Evolutionary conservation across 495 filamentous ascomycete species (phyloP).

Genomic region (Penicilliopsis zonata): DNA sequence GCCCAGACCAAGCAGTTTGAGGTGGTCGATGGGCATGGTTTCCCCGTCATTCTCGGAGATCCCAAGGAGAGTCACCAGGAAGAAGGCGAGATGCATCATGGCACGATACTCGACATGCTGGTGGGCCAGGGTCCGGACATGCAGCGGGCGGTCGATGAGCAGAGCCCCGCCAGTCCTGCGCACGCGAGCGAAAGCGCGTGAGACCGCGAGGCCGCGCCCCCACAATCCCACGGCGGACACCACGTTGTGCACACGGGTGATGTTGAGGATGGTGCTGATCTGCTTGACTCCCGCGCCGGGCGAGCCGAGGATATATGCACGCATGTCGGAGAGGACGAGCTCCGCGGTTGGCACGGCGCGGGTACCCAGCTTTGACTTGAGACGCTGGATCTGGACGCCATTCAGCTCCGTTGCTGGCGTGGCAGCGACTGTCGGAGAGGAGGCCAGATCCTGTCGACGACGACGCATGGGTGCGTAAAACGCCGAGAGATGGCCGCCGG

Average conservation of each 20-base stretch:
- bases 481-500: constrained; percentile 30
- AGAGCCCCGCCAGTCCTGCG: constrained; percentile 24
- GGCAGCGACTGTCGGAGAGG: constrained; percentile 3
- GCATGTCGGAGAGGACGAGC: constrained; percentile 40
- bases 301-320: constrained; percentile 44
- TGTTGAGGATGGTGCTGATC: constrained; percentile 46
- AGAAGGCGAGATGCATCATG: constrained; percentile 38
- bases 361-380: constrained; percentile 54
- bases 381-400: constrained; percentile 45
- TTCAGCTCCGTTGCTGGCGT: constrained; percentile 40
- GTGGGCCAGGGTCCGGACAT: constrained; percentile 41
- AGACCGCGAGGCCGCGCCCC: constrained; percentile 40
- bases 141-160: constrained; percentile 34
- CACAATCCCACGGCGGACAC: constrained; percentile 37
- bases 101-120: constrained; percentile 29
- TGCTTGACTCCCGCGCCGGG: constrained; percentile 44
- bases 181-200: constrained; percentile 37
- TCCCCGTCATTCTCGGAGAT: constrained; percentile 16
- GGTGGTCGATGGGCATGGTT: not conserved
- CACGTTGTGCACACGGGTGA: constrained; percentile 44
- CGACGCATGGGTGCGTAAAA: constrained; percentile 50
- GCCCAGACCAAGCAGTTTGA: too few species aligned
- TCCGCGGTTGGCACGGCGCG: constrained; percentile 51
- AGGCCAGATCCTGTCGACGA: constrained; percentile 5
- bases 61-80: constrained; percentile 37